A percentile compares a stretch with the other conserved stretches of the same genome.
Evolutionary conservation across 2,329 filamentous ascomycete genomes (phyloP).

Genomic region (Volutella citrinella): DNA sequence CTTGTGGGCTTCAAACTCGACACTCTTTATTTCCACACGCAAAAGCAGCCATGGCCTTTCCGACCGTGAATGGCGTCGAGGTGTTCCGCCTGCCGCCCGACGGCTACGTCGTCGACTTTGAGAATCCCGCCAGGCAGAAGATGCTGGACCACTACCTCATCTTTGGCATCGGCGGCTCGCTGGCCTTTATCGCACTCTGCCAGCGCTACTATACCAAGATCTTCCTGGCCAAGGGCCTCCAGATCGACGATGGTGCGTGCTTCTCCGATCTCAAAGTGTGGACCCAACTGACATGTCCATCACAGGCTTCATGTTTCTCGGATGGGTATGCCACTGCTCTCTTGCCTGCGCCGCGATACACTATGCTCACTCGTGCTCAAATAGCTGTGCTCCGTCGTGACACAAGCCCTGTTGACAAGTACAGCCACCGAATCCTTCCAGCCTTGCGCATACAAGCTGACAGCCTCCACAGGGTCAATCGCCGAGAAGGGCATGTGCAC

Average conservation of each 20-base stretch:
- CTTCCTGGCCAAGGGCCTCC: constrained; percentile 21
- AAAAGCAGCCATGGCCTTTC: constrained; percentile 18
- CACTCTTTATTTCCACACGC: too few species aligned
- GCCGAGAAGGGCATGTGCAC: constrained; percentile 15
- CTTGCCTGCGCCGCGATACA: too few species aligned
- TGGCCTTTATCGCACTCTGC: constrained; percentile 22
- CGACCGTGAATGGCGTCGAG: constrained; percentile 22
- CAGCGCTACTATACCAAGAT: constrained; percentile 33
- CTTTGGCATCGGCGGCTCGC: constrained; percentile 22
- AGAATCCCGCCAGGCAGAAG: constrained; percentile 8
- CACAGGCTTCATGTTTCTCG: constrained; percentile 23
- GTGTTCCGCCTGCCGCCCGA: constrained; percentile 23
- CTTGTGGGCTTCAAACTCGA: too few species aligned
- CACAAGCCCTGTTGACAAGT: constrained; percentile 15
- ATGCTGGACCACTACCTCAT: constrained; percentile 13
- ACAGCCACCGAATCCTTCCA: neutral
- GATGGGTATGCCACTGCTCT: too few species aligned
- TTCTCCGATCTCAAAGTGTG: too few species aligned
- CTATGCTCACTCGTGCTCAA: too few species aligned
- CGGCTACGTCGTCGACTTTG: constrained; percentile 19
- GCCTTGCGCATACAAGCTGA: neutral
- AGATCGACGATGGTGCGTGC: constrained; percentile 24
- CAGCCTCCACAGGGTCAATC: constrained; percentile 10
- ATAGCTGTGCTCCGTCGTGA: constrained; percentile 12
- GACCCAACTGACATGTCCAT: neutral